phyloP scores from a whole-genome alignment of 1,284 basidiomycete genomes.

The Spongiforma sp. region DNA sequence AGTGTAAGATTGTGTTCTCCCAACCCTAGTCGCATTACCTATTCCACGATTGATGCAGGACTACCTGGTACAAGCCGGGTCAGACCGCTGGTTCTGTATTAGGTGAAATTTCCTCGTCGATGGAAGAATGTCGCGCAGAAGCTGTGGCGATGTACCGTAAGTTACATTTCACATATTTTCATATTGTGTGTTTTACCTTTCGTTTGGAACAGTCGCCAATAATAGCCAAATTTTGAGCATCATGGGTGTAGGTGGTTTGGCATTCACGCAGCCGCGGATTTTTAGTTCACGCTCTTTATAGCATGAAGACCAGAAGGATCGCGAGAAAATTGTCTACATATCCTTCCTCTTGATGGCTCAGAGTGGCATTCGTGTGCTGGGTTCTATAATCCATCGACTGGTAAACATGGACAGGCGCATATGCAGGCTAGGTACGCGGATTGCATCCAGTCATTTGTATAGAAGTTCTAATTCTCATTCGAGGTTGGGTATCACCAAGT shows the following conservation, averaged over 20 bases:
- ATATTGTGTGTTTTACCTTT: not conserved
- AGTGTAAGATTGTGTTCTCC: conserved; percentile 54
- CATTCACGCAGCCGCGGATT: not conserved
- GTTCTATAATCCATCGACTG: conserved; percentile 78
- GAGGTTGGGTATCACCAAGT: conserved; percentile 83
- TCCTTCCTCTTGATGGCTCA: conserved; percentile 86
- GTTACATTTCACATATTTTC: conserved; percentile 30
- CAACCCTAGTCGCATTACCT: not conserved
- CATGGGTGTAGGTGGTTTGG: conserved; percentile 60
- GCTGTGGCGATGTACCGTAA: conserved; percentile 78
- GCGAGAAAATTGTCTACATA: conserved; percentile 79
- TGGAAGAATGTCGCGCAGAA: conserved; percentile 90
- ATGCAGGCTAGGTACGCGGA: conserved; percentile 79
- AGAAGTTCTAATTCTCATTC: not conserved
- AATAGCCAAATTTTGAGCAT: conserved; percentile 76
- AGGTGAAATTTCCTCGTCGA: conserved; percentile 83
- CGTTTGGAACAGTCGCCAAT: conserved; percentile 61
- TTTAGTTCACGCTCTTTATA: conserved; percentile 32
- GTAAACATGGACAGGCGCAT: conserved; percentile 91
- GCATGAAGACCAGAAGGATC: conserved; percentile 70
- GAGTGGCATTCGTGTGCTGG: conserved; percentile 79
- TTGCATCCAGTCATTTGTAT: not conserved
- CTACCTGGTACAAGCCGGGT: conserved; percentile 85
- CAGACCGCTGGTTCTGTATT: conserved; percentile 81
- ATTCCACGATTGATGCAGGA: conserved; percentile 40